Evolutionary conservation across 257 asterid genomes (phyloP), one percentile per base, ranked within the genome.

Genomic region (Apocynum venetum): DNA sequence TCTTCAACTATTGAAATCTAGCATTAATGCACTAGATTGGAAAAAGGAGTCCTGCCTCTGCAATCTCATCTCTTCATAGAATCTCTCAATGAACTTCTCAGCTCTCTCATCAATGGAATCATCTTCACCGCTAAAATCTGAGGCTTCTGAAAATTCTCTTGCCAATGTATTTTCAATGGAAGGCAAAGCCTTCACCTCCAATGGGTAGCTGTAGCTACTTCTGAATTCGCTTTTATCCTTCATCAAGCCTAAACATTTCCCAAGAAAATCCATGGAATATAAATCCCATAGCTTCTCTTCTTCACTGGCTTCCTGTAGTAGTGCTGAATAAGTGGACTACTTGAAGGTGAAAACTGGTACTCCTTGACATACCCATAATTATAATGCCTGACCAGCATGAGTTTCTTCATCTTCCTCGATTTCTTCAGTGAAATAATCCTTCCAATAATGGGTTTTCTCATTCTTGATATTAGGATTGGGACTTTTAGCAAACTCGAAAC

Each of bases 91-190:
- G 70, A 93, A 91, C 38, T 81, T 88, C 89, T 91, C 96, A 61
- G 98, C 96, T 57, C 88, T 89, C 80, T 91, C 96, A 84, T 91
- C 97, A 83, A 93, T 88, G 19, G 85, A 84, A 43, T 83, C 87
- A 4, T 80, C 88, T 1, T 77, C 88, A 2, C 73, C 78, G 63
- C 61, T n/a, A 44, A 80, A 81, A 43, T 75, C 85, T 40, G 78
- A 53, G 4, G n/a, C 41, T 70, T 71, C 80, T 38, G 56, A 41
- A 69, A 79, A 35, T 53, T 81, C 80, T 80, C 80, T 73, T 0
- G 38, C 71, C 82, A 71, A 14, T 31, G 65, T 69, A 65, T 71
- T 71, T 65, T 77, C 82, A 49, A 38, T 53, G 8, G 73, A 64
- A 65, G 80, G 80, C 60, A 76, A 57, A 38, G 67, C 59, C 73